Evolutionary conservation across 1,284 basidiomycete species (phyloP).

Genomic region (Kwoniella shivajii): DNA sequence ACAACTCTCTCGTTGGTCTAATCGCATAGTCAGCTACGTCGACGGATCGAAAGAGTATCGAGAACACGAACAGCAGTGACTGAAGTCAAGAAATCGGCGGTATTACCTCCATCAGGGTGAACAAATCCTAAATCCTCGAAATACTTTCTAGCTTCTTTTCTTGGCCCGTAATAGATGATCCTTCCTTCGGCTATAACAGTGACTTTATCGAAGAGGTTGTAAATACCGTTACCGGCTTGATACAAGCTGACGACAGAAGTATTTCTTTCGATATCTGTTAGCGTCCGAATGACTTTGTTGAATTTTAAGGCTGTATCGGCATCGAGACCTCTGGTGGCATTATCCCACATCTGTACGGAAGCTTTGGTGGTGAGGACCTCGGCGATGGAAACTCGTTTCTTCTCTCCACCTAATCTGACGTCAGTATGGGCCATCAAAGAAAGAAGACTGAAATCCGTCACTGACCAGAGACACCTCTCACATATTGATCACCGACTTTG

Average conservation of each 20-base stretch:
- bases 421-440: neutral
- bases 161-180: slow-evolving; percentile 78
- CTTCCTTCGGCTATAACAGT: slow-evolving; percentile 76
- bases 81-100: slow-evolving; percentile 64
- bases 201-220: slow-evolving; percentile 67
- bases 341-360: slow-evolving; percentile 69
- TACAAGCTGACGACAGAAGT: slow-evolving; percentile 81
- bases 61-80: slow-evolving; percentile 59
- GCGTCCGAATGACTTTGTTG: slow-evolving; percentile 68
- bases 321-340: slow-evolving; percentile 64
- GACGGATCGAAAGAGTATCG: neutral
- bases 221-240: slow-evolving; percentile 69
- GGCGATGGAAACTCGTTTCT: slow-evolving; percentile 70
- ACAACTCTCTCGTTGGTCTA: slow-evolving; percentile 60
- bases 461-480: slow-evolving; percentile 72
- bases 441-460: neutral
- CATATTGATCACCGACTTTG: slow-evolving; percentile 72
- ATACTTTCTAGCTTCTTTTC: slow-evolving; percentile 70
- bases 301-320: slow-evolving; percentile 83
- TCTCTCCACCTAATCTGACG: slow-evolving; percentile 62
- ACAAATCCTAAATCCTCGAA: slow-evolving; percentile 78
- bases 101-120: slow-evolving; percentile 48
- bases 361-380: slow-evolving; percentile 67
- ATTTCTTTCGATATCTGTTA: slow-evolving; percentile 74
- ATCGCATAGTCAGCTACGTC: neutral